Evolutionary conservation across 2,329 filamentous ascomycete species (phyloP).

Genomic region (Talaromyces sp.): DNA sequence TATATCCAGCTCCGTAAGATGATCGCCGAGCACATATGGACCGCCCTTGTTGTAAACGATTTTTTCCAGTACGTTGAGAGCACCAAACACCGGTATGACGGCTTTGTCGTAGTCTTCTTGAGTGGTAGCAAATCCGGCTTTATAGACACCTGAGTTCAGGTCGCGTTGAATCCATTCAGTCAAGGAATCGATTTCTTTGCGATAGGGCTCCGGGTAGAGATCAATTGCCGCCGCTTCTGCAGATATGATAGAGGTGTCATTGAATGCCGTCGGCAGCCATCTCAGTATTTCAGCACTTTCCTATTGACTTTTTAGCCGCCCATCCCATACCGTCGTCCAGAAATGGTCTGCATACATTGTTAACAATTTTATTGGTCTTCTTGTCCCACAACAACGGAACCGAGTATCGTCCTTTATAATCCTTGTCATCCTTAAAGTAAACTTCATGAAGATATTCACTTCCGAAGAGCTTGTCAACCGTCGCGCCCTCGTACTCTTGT

Average conservation of each 20-base stretch:
- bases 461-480: slow-evolving; percentile 58
- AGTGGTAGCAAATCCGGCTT: slow-evolving; percentile 56
- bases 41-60: slow-evolving; percentile 47
- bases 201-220: slow-evolving; percentile 53
- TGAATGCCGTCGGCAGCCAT: slow-evolving; percentile 57
- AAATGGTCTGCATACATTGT: slow-evolving; percentile 42
- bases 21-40: slow-evolving; percentile 55
- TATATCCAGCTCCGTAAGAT: slow-evolving; percentile 60
- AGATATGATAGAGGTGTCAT: slow-evolving; percentile 43
- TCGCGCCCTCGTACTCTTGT: slow-evolving; percentile 57
- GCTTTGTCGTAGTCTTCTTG: slow-evolving; percentile 57
- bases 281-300: slow-evolving; percentile 59
- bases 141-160: slow-evolving; percentile 61
- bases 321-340: background rate
- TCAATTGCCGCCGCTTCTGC: slow-evolving; percentile 42
- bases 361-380: slow-evolving; percentile 54
- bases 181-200: slow-evolving; percentile 51
- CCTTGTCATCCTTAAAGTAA: slow-evolving; percentile 60
- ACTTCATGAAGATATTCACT: slow-evolving; percentile 59
- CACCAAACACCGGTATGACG: slow-evolving; percentile 55
- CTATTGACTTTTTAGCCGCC: slow-evolving; percentile 18
- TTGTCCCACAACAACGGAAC: slow-evolving; percentile 64
- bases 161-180: slow-evolving; percentile 54
- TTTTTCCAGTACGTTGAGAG: slow-evolving; percentile 58
- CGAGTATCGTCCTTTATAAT: slow-evolving; percentile 60